Conservation (phyloP, 2,329 filamentous ascomycete genomes). For the Epichloe coenophiala region DNA sequence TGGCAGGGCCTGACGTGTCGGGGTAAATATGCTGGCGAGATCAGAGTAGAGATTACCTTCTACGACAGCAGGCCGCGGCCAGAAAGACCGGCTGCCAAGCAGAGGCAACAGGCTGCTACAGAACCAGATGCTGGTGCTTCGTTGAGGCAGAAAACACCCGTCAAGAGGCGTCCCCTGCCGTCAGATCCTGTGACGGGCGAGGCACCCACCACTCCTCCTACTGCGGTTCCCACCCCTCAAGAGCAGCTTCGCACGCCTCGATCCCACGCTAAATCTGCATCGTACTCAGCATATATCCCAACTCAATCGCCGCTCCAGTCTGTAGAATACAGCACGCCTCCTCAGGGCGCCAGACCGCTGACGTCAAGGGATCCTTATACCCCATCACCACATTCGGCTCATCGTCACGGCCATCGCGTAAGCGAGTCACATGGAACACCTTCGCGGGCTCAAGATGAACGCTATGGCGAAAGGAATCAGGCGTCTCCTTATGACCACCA, state of each 20-base stretch:
- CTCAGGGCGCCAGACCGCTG: conserved; percentile 9
- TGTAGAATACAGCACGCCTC: conserved; percentile 35
- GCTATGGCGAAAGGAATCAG: conserved; percentile 19
- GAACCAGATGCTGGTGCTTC: conserved; percentile 24
- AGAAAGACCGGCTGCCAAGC: conserved; percentile 52
- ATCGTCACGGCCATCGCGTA: conserved; percentile 19
- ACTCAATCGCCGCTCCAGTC: conserved; percentile 40
- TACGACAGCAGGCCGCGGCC: conserved; percentile 80
- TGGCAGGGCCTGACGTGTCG: conserved; percentile 84
- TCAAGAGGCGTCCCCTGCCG: conserved; percentile 76
- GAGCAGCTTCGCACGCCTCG: conserved; percentile 34
- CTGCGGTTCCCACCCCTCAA: conserved; percentile 14
- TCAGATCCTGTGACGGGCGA: conserved; percentile 57
- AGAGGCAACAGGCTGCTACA: conserved; percentile 26
- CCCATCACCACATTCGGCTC: conserved; percentile 17
- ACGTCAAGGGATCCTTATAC: conserved; percentile 21
- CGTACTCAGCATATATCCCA: conserved; percentile 27
- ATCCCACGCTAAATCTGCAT: conserved; percentile 27
- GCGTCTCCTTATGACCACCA: conserved; percentile 23
- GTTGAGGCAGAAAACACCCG: conserved; percentile 39
- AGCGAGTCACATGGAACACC: conserved; percentile 24
- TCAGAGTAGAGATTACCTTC: conserved; percentile 89
- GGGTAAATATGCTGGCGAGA: conserved; percentile 91
- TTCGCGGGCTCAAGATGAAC: conserved; percentile 22
- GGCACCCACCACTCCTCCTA: conserved; percentile 18